Percentiles rank a stretch among this genome's conserved stretches.
Evolutionary conservation across 768 basidiomycete genomes (phyloP).

Genomic region (Panellus pusillus): DNA sequence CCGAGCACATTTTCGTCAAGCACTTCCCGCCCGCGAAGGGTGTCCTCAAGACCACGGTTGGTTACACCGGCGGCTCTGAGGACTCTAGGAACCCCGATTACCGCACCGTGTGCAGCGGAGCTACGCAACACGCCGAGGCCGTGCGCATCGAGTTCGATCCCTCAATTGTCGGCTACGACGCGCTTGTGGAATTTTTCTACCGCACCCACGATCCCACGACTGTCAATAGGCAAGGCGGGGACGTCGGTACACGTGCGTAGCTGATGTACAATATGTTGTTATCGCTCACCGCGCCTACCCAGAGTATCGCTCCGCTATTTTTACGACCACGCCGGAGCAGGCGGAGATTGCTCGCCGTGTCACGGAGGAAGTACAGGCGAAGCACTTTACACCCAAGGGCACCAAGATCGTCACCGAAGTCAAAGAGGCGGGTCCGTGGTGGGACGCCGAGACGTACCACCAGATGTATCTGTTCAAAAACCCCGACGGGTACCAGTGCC

Average conservation of each 20-base stretch:
- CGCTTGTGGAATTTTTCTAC: constrained; percentile 81
- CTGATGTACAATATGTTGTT: not conserved
- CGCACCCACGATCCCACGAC: constrained; percentile 76
- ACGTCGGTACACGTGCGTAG: constrained; percentile 58
- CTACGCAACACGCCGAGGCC: constrained; percentile 74
- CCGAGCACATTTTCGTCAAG: constrained; percentile 61
- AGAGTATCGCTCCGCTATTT: constrained; percentile 81
- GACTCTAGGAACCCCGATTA: constrained; percentile 49
- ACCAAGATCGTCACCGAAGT: constrained; percentile 64
- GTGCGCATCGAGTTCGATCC: constrained; percentile 67
- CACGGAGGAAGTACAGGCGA: constrained; percentile 65
- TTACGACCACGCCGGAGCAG: constrained; percentile 62
- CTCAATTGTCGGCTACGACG: constrained; percentile 57
- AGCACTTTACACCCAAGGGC: constrained; percentile 57
- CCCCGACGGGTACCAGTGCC: constrained; percentile 72
- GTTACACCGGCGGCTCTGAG: constrained; percentile 55
- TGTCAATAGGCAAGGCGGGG: constrained; percentile 57
- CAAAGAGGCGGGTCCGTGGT: constrained; percentile 58
- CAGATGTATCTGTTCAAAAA: constrained; percentile 65
- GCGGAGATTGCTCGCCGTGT: constrained; percentile 56
- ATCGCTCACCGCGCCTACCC: not conserved
- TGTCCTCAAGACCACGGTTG: constrained; percentile 54
- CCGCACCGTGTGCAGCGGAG: constrained; percentile 59
- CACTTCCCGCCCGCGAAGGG: constrained; percentile 56
- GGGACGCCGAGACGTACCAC: constrained; percentile 60